Evolutionary conservation across 23 red algal genomes (phyloP), one percentile per base, ranked within the genome.

Genomic region (Chondrus crispus): DNA sequence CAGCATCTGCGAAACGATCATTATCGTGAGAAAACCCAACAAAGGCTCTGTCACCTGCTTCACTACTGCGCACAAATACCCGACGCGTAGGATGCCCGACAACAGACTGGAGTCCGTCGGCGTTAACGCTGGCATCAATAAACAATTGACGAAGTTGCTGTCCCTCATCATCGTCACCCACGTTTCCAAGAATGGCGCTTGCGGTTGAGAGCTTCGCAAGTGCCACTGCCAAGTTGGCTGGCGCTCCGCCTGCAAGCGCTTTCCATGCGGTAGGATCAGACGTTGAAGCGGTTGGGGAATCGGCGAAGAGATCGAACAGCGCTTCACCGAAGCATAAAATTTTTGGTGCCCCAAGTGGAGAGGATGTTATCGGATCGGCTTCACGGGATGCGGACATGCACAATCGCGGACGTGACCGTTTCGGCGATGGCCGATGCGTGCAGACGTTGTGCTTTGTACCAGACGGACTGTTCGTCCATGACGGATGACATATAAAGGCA

Each of bases 1-100:
- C 45, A 26, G 77, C 60, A 79, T 94, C 91, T 3, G 91, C 91
- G 80, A 94, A 94, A 12, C 62, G 51, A 19, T 39, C 30, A 22
- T 60, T 69, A 8, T 75, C 81, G 44, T 71, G 72, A 14, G 68
- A 80, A 60, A 94, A 94, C 18, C 81, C 91, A 4, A 94, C 81
- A 94, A 94, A 94, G 12, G 62, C 46, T 0, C 81, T 54, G 4
- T 94, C 82, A 29, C 91, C 91, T 20, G 66, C 72, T 24, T 68
- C 50, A 32, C 2, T 12, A 52, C 62, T 39, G 9, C 50, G 13
- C 19, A 94, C 81, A 30, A 94, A 81, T 14, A 94, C 82, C 12
- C 58, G 42, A 13, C 91, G 22, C 24, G 91, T 80, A 5, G 8
- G 32, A 24, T 32, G 32, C 14, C 60, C 72, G 19, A 4, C 26